Conservation (phyloP, 768 basidiomycete species). For the Sarcomyxa edulis region DNA sequence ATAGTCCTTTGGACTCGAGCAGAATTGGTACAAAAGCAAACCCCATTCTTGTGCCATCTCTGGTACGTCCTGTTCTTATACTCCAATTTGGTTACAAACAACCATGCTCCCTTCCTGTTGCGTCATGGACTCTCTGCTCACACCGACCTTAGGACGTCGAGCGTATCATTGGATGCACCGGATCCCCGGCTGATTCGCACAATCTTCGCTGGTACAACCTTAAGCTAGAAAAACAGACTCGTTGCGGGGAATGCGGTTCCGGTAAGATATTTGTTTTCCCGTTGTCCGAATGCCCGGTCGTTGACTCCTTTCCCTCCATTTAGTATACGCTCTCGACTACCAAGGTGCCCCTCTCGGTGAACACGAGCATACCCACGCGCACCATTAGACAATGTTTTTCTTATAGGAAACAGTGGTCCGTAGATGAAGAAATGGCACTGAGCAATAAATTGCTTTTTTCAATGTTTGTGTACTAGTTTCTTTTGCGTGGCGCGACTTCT, state of each 20-base stretch:
- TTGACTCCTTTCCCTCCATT: slow-evolving; percentile 6
- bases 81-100: slow-evolving; percentile 2
- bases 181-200: slow-evolving; percentile 92
- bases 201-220: slow-evolving; percentile 84
- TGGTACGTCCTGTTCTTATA: slow-evolving; percentile 48
- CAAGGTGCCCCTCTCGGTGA: slow-evolving; percentile 5
- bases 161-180: slow-evolving; percentile 92
- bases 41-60: slow-evolving; percentile 83
- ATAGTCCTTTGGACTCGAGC: slow-evolving; percentile 77
- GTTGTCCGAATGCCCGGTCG: neutral
- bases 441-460: no score
- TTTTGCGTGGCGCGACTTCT: no score
- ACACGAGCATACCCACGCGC: neutral
- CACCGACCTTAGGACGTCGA: slow-evolving; percentile 59
- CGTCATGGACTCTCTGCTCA: slow-evolving; percentile 1
- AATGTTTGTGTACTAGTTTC: no score
- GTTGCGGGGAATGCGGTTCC: slow-evolving; percentile 93
- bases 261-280: slow-evolving; percentile 42
- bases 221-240: slow-evolving; percentile 57
- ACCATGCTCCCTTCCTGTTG: neutral
- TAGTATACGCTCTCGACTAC: slow-evolving; percentile 75
- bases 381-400: no score
- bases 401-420: no score
- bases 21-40: slow-evolving; percentile 83
- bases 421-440: no score